Base-by-base conservation (phyloP, 78 protist species). In the Dictyostelium purpureum region DNA sequence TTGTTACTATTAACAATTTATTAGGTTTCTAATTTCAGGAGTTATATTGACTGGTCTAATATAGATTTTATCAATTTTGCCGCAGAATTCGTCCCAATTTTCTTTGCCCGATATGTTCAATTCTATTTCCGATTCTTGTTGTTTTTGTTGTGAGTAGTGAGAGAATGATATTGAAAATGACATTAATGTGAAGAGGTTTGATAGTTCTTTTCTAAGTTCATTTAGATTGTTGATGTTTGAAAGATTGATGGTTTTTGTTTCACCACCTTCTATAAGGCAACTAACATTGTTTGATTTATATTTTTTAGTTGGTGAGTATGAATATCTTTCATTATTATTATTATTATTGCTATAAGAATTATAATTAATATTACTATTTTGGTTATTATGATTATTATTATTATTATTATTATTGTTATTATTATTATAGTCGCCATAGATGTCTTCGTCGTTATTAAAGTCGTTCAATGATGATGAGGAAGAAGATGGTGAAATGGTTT, bases 21-120 rank as follows among this genome's bases (percentile, higher is more conserved):
- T 74, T 51, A 74, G 51, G 33, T 74, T 74, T 74, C 80, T 74
- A 74, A 74, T 74, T 74, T 74, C 80, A 0, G 80, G 80, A 1
- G 80, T 74, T 4, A 24, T 49, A 43, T 70, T 70, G 2, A 51
- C 21, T 10, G 80, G 80, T 74, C 18, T 74, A 31, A 74, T 43
- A 49, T 24, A 37, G 7, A 74, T 49, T 33, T 74, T 74, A 4
- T 49, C 65, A 4, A 40, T 65, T 14, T n/a, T 18, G 2, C 28
- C 49, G 18, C 19, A 26, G 65, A 74, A 74, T 4, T 43, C 43
- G 31, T 74, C 51, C 66, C 59, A 74, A 37, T 74, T 40, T 14
- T 74, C 80, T 14, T 31, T 51, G 9, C 75, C n/a, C n/a, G n/a
- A n/a, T n/a, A n/a, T n/a, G n/a, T n/a, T n/a, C n/a, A n/a, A n/a